Base-by-base conservation (phyloP, 2,329 filamentous ascomycete genomes). In the Trichoderma guizhouense region DNA sequence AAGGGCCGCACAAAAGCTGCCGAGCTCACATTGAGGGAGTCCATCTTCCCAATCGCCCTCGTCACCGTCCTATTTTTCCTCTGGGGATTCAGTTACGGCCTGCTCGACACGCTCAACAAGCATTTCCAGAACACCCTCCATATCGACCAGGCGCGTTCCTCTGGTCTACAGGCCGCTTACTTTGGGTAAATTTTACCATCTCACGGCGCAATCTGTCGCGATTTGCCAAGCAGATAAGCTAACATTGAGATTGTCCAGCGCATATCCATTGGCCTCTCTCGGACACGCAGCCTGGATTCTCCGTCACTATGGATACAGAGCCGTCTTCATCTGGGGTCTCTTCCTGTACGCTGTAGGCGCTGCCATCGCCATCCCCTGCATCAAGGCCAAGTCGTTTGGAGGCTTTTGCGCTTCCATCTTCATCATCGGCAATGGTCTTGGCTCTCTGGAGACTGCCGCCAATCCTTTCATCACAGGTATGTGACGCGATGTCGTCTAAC, bases 321-420 rank as follows among this genome's bases (percentile, higher is more conserved):
- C 87, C 71, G 90, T 90, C 39, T 92, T 93, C 79, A 92, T 93
- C 77, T 86, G 87, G 75, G 89, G 92, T 47, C 84, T 94, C 7
- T 85, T 82, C 71, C 85, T 94, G 58, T 93, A 93, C 79, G 90
- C 88, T 2, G 72, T 89, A 36, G 88, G 88, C n/a, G 87, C 86
- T n/a, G 78, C 89, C 63, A 80, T 88, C n/a, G 84, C 85, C 14
- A 87, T 86, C 67, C 84, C 86, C 0, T 87, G 85, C 72, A 86
- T 90, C 76, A 86, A 87, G 74, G 86, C 88, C 43, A 84, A 86
- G 71, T 92, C 89, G 18, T 95, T 94, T 77, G 88, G 86, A 30
- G 93, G 92, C 9, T 95, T 94, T 82, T 93, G 91, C 76, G 88
- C 87, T 43, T 87, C 85, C 75, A 89, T 93, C 75, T 93, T 94